phyloP scores from a whole-genome alignment of 148 eudicot genomes.

The Cornus suecica region DNA sequence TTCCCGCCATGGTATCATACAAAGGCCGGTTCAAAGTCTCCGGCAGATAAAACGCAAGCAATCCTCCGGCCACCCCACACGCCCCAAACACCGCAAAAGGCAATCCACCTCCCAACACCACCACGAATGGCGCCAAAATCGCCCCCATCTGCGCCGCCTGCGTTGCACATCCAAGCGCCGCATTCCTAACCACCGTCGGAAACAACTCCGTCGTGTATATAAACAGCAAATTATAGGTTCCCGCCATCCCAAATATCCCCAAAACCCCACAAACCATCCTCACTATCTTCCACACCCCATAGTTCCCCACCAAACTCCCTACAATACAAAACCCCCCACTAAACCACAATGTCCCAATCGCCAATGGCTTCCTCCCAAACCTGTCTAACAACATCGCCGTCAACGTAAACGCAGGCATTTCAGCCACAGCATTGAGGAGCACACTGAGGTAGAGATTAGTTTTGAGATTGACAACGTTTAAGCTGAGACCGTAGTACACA shows the following conservation, averaged over 20 bases:
- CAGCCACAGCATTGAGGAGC: slow-evolving; percentile 65
- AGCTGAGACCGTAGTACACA: slow-evolving; percentile 82
- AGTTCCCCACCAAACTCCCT: slow-evolving; percentile 43
- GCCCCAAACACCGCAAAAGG: slow-evolving; percentile 66
- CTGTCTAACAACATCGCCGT: slow-evolving; percentile 62
- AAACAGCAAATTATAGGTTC: slow-evolving; percentile 75
- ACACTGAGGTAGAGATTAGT: slow-evolving; percentile 76
- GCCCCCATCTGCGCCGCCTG: slow-evolving; percentile 91
- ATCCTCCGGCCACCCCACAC: slow-evolving; percentile 67
- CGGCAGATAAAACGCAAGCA: slow-evolving; percentile 60
- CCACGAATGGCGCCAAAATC: slow-evolving; percentile 77
- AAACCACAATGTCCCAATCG: slow-evolving; percentile 74
- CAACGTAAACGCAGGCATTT: slow-evolving; percentile 73
- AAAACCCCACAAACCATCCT: slow-evolving; percentile 69
- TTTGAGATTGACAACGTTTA: slow-evolving; percentile 79
- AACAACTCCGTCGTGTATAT: slow-evolving; percentile 79
- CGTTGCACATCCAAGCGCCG: slow-evolving; percentile 79
- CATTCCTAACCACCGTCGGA: slow-evolving; percentile 90
- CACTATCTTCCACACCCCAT: slow-evolving; percentile 46
- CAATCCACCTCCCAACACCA: slow-evolving; percentile 53
- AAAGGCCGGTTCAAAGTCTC: slow-evolving; percentile 76
- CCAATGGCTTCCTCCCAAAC: slow-evolving; percentile 70
- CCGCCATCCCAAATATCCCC: slow-evolving; percentile 90
- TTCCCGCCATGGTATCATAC: slow-evolving; percentile 81
- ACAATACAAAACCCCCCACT: slow-evolving; percentile 69